These are phyloP conservation scores for Mortierella alpina DNA, from an alignment of 192 early-diverging fungal genomes.

Conservation along the genomic window DNA sequence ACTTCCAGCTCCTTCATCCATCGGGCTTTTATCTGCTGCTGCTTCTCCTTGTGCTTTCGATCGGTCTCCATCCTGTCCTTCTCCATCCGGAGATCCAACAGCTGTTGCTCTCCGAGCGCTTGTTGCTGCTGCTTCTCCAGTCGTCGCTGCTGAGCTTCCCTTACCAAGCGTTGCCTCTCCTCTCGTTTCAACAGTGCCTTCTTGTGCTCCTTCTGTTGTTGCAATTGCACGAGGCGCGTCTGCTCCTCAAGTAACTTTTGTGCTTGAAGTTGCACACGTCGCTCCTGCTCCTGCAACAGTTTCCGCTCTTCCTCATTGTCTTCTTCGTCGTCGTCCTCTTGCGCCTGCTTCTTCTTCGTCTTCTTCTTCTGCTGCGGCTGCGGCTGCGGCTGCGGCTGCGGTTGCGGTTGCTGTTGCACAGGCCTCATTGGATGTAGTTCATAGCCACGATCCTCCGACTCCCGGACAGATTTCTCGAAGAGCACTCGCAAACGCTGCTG, in stretches of 20 bases:
- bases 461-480: not conserved
- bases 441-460: no score
- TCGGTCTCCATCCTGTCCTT: no score
- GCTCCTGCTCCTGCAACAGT: not conserved
- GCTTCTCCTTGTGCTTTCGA: no score
- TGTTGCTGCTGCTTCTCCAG: no score
- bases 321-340: not conserved
- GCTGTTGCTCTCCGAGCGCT: no score
- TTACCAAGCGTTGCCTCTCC: no score
- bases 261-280: not conserved
- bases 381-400: not conserved
- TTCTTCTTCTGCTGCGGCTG: not conserved
- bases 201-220: not conserved
- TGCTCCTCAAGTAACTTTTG: not conserved
- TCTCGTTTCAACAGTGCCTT: not conserved
- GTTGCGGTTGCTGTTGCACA: not conserved
- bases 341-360: slow-evolving; percentile 4
- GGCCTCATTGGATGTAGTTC: no score
- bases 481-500: not conserved
- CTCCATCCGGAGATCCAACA: no score
- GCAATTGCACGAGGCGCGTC: not conserved
- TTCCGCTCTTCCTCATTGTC: not conserved
- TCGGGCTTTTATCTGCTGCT: no score
- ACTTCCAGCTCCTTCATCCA: no score
- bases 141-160: no score